Conservation (phyloP, 129 eudicot species). For the Centrapalus pauciflorus region DNA sequence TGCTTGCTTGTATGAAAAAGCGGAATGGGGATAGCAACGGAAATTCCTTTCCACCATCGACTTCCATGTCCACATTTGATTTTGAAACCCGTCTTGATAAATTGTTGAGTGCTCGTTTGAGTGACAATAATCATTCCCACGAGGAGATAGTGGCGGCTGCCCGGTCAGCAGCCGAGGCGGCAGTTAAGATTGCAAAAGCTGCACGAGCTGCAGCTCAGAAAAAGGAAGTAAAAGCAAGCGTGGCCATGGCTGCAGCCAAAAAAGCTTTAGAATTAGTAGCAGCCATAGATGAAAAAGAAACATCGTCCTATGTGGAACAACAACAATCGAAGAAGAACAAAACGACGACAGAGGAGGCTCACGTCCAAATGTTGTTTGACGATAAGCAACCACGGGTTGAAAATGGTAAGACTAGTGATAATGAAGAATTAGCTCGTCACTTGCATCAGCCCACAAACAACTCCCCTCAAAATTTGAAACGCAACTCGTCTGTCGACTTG, state of each 20-base stretch:
- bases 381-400: slow-evolving; percentile 26
- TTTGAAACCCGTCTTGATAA: slow-evolving; percentile 32
- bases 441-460: slow-evolving; percentile 50
- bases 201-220: slow-evolving; percentile 54
- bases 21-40: slow-evolving; percentile 34
- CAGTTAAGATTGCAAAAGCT: slow-evolving; percentile 46
- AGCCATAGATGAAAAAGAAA: slow-evolving; percentile 21
- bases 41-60: slow-evolving; percentile 22
- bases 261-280: slow-evolving; percentile 59
- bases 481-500: slow-evolving; percentile 30
- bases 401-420: slow-evolving; percentile 31
- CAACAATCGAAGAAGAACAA: slow-evolving; percentile 34
- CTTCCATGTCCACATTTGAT: slow-evolving; percentile 21
- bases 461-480: slow-evolving; percentile 55
- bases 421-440: slow-evolving; percentile 58
- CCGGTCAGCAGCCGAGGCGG: slow-evolving; percentile 40
- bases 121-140: slow-evolving; percentile 35
- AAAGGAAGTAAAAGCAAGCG: slow-evolving; percentile 54
- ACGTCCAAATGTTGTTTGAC: slow-evolving; percentile 40
- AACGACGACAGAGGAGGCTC: slow-evolving; percentile 54
- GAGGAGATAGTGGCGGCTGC: slow-evolving; percentile 55
- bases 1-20: slow-evolving; percentile 58
- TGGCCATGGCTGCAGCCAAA: slow-evolving; percentile 71
- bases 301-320: slow-evolving; percentile 24
- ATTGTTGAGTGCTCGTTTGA: slow-evolving; percentile 34